Base-by-base conservation (phyloP, 169 alveolate species). In the Eimeria maxima region DNA sequence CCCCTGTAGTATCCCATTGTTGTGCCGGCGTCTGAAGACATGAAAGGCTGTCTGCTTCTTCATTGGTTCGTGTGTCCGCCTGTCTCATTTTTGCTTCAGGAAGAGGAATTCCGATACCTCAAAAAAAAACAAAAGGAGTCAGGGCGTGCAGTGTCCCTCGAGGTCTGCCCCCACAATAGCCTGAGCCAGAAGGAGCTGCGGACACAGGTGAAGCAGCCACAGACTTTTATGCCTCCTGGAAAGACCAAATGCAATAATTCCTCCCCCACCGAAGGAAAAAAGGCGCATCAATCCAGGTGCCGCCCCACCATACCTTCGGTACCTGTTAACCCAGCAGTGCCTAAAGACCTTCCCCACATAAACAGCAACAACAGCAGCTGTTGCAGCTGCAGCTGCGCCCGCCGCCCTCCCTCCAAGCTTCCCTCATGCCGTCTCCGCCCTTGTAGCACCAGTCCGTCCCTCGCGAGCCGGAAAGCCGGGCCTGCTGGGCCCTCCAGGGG, bases 161-260 rank as follows among this genome's bases (percentile, higher is more conserved):
- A 84, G 57, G 92, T 84, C 63, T 84, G 92, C 47, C 92, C 92
- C 57, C 55, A 84, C 57, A 45, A 78, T 4, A 69, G 78, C 92
- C 2, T 45, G 38, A 4, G 10, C 24, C 81, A n/a, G 86, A 53
- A 74, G 55, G 24, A 63, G 73, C 73, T 6, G 38, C 24, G 84
- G 84, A 44, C 38, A 74, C 57, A 74, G 13, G 8, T 29, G 20
- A 74, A 74, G 57, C 84, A 74, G 57, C 84, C n/a, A n/a, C n/a
- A 74, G 33, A 44, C 11, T 57, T 44, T 53, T 33, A 53, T 42
- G 33, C 84, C 6, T 27, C 42, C 84, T 13, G 33, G 33, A 44
- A 42, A 10, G 33, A n/a, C 84, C 84, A 33, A 18, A 44, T 53
- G 84, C 60, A 44, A 38, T 38, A 44, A 3, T 57, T 74, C 57